Evolutionary conservation across 306 rosid species (phyloP).

Genomic region (Malus sylvestris): DNA sequence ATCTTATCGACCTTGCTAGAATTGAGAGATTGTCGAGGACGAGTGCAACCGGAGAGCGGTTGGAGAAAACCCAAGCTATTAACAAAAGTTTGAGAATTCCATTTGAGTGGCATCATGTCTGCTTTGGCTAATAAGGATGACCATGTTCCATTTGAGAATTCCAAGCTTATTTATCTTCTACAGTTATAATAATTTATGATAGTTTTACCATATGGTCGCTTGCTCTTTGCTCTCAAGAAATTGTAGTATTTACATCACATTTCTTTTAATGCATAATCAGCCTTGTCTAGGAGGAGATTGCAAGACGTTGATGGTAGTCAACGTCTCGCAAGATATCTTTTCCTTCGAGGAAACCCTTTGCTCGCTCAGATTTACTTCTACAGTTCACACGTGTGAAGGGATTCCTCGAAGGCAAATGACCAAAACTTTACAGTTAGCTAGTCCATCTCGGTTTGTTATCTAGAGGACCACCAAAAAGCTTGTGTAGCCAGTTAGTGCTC

Average conservation of each 20-base stretch:
- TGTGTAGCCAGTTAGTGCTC: slow-evolving; percentile 1
- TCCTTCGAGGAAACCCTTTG: slow-evolving; percentile 76
- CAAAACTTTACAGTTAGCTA: neutral
- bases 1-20: slow-evolving; percentile 90
- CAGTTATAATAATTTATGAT: slow-evolving; percentile 43
- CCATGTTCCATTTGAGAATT: slow-evolving; percentile 83
- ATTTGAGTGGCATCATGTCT: slow-evolving; percentile 69
- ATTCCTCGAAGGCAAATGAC: slow-evolving; percentile 58
- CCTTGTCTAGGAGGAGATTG: slow-evolving; percentile 94
- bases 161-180: slow-evolving; percentile 85
- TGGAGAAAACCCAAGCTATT: slow-evolving; percentile 96
- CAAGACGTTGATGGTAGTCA: slow-evolving; percentile 84
- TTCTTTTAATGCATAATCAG: slow-evolving; percentile 34
- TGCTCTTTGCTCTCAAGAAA: neutral
- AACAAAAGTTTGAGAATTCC: slow-evolving; percentile 52
- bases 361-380: slow-evolving; percentile 80
- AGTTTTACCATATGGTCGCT: neutral
- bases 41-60: slow-evolving; percentile 86
- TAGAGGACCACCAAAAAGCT: no score
- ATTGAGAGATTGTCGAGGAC: slow-evolving; percentile 88
- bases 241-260: neutral
- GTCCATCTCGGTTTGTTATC: no score
- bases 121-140: slow-evolving; percentile 91
- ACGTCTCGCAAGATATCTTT: slow-evolving; percentile 74
- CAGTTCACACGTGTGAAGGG: slow-evolving; percentile 86